phyloP scores from a whole-genome alignment of 2,329 filamentous ascomycete genomes.

The Phaeosphaeriaceae sp. region DNA sequence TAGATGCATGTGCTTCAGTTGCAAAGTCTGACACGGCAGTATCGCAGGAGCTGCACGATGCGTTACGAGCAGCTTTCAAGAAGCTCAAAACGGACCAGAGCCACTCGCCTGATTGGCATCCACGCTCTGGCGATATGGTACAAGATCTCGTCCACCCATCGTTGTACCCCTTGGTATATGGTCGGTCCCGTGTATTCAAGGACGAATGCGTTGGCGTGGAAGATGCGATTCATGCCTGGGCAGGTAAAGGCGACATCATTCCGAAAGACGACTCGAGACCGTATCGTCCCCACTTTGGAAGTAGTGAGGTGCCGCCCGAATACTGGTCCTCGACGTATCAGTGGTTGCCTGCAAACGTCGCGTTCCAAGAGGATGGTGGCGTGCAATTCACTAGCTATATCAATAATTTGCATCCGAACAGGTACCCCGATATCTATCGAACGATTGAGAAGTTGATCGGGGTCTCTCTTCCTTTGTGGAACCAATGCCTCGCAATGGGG shows the following conservation, averaged over 20 bases:
- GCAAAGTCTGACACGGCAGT: conserved; percentile 63
- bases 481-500: conserved; percentile 19
- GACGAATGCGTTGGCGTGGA: conserved; percentile 36
- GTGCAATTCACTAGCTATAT: conserved; percentile 59
- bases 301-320: background rate
- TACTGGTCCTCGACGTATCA: conserved; percentile 45
- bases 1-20: conserved; percentile 56
- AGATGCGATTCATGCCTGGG: conserved; percentile 34
- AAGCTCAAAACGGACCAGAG: conserved; percentile 57
- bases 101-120: conserved; percentile 62
- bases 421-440: conserved; percentile 24
- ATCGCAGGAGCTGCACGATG: conserved; percentile 45
- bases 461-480: conserved; percentile 28
- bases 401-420: conserved; percentile 60
- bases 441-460: conserved; percentile 29
- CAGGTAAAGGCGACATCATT: conserved; percentile 39
- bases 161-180: conserved; percentile 66
- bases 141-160: conserved; percentile 71
- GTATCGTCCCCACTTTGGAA: background rate
- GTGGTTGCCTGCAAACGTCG: conserved; percentile 60
- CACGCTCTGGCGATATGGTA: conserved; percentile 62
- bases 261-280: background rate
- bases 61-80: conserved; percentile 54
- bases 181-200: conserved; percentile 52
- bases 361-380: conserved; percentile 44